Evolutionary conservation across 768 basidiomycete species (phyloP).

Genomic region (Macrocybe gigantea): DNA sequence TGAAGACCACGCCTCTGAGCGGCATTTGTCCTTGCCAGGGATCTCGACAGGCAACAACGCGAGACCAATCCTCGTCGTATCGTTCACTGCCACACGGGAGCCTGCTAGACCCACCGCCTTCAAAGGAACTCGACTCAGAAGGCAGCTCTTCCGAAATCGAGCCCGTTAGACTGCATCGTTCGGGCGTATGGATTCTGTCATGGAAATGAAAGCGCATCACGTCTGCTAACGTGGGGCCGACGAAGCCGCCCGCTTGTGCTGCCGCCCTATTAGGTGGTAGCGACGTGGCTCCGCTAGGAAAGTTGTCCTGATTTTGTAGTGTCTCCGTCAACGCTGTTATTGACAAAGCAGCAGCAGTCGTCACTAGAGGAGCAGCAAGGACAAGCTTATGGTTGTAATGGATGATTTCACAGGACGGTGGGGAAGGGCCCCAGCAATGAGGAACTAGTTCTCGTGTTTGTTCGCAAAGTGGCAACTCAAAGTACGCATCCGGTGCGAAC

Average conservation of each 20-base stretch:
- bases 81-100: slow-evolving; percentile 14
- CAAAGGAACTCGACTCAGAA: too few relatives aligned
- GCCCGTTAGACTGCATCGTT: slow-evolving; percentile 6
- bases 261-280: slow-evolving; percentile 30
- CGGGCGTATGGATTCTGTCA: slow-evolving; percentile 27
- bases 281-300: slow-evolving; percentile 13
- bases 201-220: slow-evolving; percentile 29
- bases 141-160: slow-evolving; percentile 7
- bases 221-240: slow-evolving; percentile 33
- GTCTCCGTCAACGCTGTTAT: slow-evolving; percentile 30
- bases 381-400: slow-evolving; percentile 36
- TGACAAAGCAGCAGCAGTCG: slow-evolving; percentile 32
- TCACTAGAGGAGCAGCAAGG: slow-evolving; percentile 34
- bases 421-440: slow-evolving; percentile 24
- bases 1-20: slow-evolving; percentile 34
- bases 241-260: slow-evolving; percentile 19
- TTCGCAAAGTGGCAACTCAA: slow-evolving; percentile 32
- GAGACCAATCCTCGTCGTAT: slow-evolving; percentile 45
- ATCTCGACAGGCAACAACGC: slow-evolving; percentile 37
- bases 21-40: slow-evolving; percentile 27
- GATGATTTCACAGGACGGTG: slow-evolving; percentile 23
- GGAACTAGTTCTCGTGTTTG: slow-evolving; percentile 14
- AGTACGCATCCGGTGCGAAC: slow-evolving; percentile 38
- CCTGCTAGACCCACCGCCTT: too few relatives aligned
- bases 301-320: slow-evolving; percentile 20